phyloP scores from a whole-genome alignment of 805 yeast genomes.

The Cyberlindnera euphorbiae region DNA sequence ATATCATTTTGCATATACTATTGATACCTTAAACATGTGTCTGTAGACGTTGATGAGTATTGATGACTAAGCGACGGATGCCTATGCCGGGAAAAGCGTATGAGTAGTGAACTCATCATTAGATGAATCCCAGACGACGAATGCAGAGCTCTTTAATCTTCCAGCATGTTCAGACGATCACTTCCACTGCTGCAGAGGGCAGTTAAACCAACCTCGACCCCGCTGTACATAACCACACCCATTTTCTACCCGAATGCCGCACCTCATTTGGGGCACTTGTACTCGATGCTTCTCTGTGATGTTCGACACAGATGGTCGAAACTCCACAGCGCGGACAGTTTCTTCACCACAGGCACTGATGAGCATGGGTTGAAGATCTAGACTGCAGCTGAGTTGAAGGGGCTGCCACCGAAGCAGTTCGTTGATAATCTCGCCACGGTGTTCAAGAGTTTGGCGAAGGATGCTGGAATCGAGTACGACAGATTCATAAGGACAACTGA shows the following conservation, averaged over 20 bases:
- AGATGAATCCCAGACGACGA: too few relatives aligned
- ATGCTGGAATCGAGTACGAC: constrained; percentile 54
- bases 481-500: constrained; percentile 92
- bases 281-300: constrained; percentile 83
- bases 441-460: constrained; percentile 60
- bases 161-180: constrained; percentile 9
- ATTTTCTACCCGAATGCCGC: constrained; percentile 94
- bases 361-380: constrained; percentile 96
- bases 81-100: too few relatives aligned
- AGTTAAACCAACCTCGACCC: background rate
- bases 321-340: constrained; percentile 39
- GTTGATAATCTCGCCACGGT: constrained; percentile 66
- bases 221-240: constrained; percentile 72
- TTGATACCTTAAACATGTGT: too few relatives aligned
- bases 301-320: constrained; percentile 68
- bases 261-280: constrained; percentile 92
- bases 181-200: constrained; percentile 6
- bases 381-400: constrained; percentile 63
- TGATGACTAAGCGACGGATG: too few relatives aligned
- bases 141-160: too few relatives aligned
- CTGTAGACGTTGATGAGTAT: too few relatives aligned
- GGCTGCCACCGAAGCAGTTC: constrained; percentile 55
- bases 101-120: too few relatives aligned
- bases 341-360: constrained; percentile 88
- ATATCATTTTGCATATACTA: too few relatives aligned